Conservation (phyloP, 2,329 filamentous ascomycete species). For the Calonectria crousiana region DNA sequence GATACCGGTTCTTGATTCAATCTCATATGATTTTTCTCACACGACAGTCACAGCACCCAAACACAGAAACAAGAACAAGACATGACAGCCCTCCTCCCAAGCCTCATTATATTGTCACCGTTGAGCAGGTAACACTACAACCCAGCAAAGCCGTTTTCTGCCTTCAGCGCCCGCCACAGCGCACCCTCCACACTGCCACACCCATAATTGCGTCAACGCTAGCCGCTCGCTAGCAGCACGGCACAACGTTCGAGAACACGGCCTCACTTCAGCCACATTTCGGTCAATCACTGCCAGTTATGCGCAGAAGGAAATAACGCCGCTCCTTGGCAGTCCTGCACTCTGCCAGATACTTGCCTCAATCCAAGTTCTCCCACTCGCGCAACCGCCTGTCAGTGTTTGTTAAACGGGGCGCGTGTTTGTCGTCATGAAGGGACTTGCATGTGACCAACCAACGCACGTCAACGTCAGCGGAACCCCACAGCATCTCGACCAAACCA, state of each 20-base stretch:
- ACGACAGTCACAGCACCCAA: background rate
- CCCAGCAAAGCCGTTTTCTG: background rate
- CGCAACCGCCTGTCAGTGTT: background rate
- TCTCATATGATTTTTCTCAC: background rate
- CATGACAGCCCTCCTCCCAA: background rate
- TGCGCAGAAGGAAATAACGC: too few species aligned
- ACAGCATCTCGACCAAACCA: background rate
- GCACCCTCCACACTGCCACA: conserved; percentile 15
- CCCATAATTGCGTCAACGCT: background rate
- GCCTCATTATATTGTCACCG: background rate
- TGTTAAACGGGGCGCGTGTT: background rate
- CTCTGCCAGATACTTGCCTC: background rate
- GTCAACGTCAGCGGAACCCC: conserved; percentile 17
- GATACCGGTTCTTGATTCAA: background rate
- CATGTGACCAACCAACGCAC: conserved; percentile 26
- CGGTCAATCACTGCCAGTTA: background rate
- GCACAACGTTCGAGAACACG: background rate
- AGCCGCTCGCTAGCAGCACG: background rate
- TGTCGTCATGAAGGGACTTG: background rate
- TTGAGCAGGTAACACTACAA: background rate
- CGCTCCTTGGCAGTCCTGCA: background rate
- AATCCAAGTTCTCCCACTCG: background rate
- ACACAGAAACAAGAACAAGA: background rate
- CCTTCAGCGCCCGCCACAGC: background rate
- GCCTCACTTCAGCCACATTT: conserved; percentile 15